phyloP scores from a whole-genome alignment of 129 eudicot species.

The Centrapalus pauciflorus region DNA sequence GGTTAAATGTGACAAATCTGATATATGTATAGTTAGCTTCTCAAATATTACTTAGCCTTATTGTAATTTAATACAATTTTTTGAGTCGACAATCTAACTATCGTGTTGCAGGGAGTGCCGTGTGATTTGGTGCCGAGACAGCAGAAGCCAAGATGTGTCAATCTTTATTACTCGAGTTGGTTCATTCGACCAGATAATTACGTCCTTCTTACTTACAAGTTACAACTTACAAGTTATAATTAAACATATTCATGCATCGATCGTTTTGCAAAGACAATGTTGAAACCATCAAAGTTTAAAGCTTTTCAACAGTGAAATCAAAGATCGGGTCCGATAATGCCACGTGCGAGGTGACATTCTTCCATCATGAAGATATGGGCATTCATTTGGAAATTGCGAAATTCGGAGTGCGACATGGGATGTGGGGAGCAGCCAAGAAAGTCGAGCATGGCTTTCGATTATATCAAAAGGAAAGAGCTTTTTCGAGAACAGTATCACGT shows the following conservation, averaged over 20 bases:
- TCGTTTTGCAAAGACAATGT: no score
- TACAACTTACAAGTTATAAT: no score
- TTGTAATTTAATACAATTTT: background rate
- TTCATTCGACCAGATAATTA: constrained; percentile 62
- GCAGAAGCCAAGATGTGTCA: constrained; percentile 72
- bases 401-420: constrained; percentile 72
- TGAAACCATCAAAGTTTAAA: no score
- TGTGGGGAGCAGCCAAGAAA: constrained; percentile 69
- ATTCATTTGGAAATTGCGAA: constrained; percentile 82
- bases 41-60: no score
- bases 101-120: constrained; percentile 58
- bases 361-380: constrained; percentile 85
- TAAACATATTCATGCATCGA: no score
- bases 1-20: no score
- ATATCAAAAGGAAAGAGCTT: constrained; percentile 56
- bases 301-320: constrained; percentile 67
- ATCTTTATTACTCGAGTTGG: constrained; percentile 84
- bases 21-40: no score
- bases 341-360: constrained; percentile 70
- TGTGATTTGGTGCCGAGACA: constrained; percentile 45
- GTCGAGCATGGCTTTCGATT: constrained; percentile 65
- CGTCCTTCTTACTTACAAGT: background rate
- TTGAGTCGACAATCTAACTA: background rate
- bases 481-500: constrained; percentile 39
- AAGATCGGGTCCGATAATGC: constrained; percentile 41